phyloP scores from a whole-genome alignment of 148 eudicot species.

The Rhododendron griersonianum region DNA sequence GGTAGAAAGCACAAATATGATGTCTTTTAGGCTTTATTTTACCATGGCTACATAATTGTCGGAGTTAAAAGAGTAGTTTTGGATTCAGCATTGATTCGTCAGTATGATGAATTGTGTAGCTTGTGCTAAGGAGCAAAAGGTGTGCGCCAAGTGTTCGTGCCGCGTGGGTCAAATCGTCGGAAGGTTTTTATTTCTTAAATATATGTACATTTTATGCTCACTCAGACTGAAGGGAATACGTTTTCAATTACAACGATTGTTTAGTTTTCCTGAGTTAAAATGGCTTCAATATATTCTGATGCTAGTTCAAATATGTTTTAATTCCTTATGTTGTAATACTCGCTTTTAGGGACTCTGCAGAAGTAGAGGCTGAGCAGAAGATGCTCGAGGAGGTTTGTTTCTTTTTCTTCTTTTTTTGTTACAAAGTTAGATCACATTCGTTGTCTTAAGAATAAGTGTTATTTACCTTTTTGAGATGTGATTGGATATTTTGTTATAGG shows the following conservation, averaged over 20 bases:
- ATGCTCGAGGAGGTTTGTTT: constrained; percentile 63
- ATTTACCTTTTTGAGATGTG: not conserved
- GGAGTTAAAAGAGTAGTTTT: not conserved
- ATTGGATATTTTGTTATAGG: constrained; percentile 34
- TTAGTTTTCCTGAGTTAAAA: not conserved
- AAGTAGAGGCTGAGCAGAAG: constrained; percentile 88
- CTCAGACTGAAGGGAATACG: not conserved
- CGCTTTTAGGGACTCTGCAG: constrained; percentile 46
- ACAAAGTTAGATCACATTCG: not conserved
- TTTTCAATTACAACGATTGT: not conserved
- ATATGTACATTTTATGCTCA: not conserved
- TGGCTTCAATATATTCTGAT: not conserved
- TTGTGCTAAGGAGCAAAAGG: constrained; percentile 88
- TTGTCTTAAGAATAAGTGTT: not conserved
- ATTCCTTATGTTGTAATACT: not conserved
- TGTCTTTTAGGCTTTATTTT: not conserved
- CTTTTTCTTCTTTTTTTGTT: not conserved
- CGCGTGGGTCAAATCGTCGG: constrained; percentile 62
- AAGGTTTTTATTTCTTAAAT: constrained; percentile 39
- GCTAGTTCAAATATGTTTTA: not conserved
- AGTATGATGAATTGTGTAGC: constrained; percentile 30
- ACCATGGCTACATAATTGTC: not conserved
- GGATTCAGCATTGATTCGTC: not conserved
- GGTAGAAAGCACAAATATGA: not conserved
- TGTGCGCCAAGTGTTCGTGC: constrained; percentile 86